These are phyloP conservation scores for Umbilicaria muhlenbergii DNA, from an alignment of 495 filamentous ascomycete genomes.

Conservation along the genomic window DNA sequence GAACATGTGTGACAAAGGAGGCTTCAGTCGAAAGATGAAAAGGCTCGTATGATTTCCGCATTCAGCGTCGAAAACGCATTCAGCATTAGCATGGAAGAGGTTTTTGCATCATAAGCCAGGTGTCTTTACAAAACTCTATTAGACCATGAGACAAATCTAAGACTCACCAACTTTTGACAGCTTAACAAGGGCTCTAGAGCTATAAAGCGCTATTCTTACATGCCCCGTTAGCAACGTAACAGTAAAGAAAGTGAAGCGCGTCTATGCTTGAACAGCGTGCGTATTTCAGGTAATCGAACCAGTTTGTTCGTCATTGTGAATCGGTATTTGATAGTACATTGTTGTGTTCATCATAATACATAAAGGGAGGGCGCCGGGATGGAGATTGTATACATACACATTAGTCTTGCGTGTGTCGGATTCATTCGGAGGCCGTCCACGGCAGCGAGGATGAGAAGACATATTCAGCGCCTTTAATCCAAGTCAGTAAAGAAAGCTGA, in stretches of 20 bases:
- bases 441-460: too few species aligned
- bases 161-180: too few species aligned
- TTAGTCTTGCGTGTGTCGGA: too few species aligned
- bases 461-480: too few species aligned
- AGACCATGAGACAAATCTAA: neutral
- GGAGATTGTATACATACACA: too few species aligned
- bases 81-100: constrained; percentile 88
- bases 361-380: too few species aligned
- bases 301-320: constrained; percentile 28
- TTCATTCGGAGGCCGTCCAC: too few species aligned
- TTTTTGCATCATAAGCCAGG: constrained; percentile 46
- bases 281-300: constrained; percentile 36
- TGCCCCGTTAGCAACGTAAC: neutral
- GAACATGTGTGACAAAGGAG: constrained; percentile 6
- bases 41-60: constrained; percentile 62
- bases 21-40: constrained; percentile 97
- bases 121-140: neutral
- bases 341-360: constrained; percentile 38
- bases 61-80: constrained; percentile 43
- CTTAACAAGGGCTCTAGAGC: neutral
- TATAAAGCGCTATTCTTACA: neutral
- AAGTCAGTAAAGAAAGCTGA: neutral
- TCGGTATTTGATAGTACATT: constrained; percentile 56
- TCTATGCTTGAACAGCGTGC: neutral
- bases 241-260: neutral